Evolutionary conservation across 2,329 filamentous ascomycete genomes (phyloP).

Genomic region (Aulographum hederae): DNA sequence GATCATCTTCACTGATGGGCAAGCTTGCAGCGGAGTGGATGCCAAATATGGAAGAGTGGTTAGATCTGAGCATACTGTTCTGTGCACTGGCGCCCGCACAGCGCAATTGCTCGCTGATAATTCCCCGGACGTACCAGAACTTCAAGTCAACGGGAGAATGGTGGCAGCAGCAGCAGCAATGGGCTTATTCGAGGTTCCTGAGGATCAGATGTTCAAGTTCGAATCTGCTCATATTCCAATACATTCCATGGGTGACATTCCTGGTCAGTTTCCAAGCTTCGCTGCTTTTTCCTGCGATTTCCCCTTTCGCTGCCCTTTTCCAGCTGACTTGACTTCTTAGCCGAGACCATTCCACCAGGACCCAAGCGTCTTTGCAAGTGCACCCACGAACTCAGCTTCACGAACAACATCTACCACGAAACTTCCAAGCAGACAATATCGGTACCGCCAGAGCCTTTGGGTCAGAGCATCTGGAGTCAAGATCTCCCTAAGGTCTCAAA

Average conservation of each 20-base stretch:
- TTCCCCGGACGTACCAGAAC: constrained; percentile 27
- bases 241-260: constrained; percentile 9
- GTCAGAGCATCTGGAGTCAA: constrained; percentile 47
- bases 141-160: constrained; percentile 35
- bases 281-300: constrained; percentile 39
- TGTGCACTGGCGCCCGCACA: constrained; percentile 25
- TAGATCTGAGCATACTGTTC: constrained; percentile 17
- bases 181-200: constrained; percentile 26
- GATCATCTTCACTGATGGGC: constrained; percentile 28
- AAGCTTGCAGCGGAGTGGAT: constrained; percentile 25
- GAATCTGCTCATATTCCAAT: constrained; percentile 25
- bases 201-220: constrained; percentile 15
- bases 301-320: constrained; percentile 29
- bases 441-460: constrained; percentile 33
- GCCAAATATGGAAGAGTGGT: constrained; percentile 15
- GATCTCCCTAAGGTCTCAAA: constrained; percentile 35
- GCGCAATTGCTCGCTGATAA: constrained; percentile 27
- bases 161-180: constrained; percentile 36
- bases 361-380: constrained; percentile 29
- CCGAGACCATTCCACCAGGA: constrained; percentile 41
- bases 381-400: no score
- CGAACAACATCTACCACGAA: no score
- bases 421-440: constrained; percentile 37
- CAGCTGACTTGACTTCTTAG: constrained; percentile 39
- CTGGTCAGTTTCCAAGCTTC: constrained; percentile 17